phyloP scores from a whole-genome alignment of 169 alveolate species.

The Cryptosporidium sp. region DNA sequence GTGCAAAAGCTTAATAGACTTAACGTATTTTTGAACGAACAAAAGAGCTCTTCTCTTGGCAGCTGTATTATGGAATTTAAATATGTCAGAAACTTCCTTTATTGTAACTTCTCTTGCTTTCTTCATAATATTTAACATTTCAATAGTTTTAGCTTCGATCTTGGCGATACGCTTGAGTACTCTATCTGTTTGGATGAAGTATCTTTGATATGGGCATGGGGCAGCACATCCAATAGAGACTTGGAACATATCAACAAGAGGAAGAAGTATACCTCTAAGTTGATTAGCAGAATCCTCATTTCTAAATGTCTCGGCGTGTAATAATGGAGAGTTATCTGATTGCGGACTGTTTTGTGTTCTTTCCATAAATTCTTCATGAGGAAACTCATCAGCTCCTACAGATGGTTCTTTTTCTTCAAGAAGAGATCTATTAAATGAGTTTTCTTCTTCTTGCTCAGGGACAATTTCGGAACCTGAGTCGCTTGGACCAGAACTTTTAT shows the following conservation, averaged over 20 bases:
- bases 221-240: constrained; percentile 55
- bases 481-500: not conserved
- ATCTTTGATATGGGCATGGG: constrained; percentile 55
- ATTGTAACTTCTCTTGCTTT: constrained; percentile 59
- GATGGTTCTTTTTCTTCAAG: not conserved
- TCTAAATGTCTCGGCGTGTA: not conserved
- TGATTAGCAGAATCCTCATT: constrained; percentile 9
- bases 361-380: not conserved
- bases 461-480: not conserved
- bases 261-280: constrained; percentile 64
- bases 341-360: not conserved
- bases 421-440: not conserved
- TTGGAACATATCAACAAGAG: constrained; percentile 50
- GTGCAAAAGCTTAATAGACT: constrained; percentile 10
- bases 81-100: constrained; percentile 47
- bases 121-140: constrained; percentile 45
- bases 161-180: constrained; percentile 35
- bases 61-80: constrained; percentile 35
- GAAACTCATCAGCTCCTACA: not conserved
- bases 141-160: constrained; percentile 30
- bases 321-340: not conserved
- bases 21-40: constrained; percentile 51
- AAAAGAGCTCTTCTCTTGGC: constrained; percentile 59
- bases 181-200: constrained; percentile 48
- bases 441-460: not conserved